Evolutionary conservation across 2,329 filamentous ascomycete genomes (phyloP), one percentile per base, ranked within the genome.

Genomic region (Cytospora paraplurivora): DNA sequence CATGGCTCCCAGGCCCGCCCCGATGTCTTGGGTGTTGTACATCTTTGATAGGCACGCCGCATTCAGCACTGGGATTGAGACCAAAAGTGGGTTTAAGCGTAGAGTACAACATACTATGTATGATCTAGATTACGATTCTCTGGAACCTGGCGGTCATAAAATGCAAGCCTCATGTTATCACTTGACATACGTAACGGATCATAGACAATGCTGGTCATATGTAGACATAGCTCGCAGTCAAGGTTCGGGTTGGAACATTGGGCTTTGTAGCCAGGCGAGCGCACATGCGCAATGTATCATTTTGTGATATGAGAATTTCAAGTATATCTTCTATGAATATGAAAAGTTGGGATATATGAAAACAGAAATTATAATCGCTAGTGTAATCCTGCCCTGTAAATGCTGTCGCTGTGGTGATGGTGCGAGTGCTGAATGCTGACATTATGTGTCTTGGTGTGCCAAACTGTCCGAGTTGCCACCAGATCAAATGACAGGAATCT

Each of bases 151-250:
- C 58, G 58, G 47, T 58, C 37, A 58, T 62, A 53, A 64, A n/a
- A 59, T 37, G 35, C n/a, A 59, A 37, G 55, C 50, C 59, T 56
- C 53, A 4, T n/a, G 11, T 17, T 64, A 56, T 61, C 74, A 72
- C 68, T 76, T 77, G 68, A 71, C 72, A 69, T 76, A 75, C 10
- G 74, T 70, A 49, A 77, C 27, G 53, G 33, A 68, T 7, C 6
- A 13, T 7, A 10, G 33, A 2, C 5, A 44, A 15, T 13, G 12
- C 8, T 37, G 35, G 35, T 27, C 27, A 27, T 27, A 27, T 27
- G 4, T 27, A 27, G 35, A 37, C 44, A 8, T 21, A 44, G 15
- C 6, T 3, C 15, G 10, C n/a, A 47, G n/a, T 47, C n/a, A 21
- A 15, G 10, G 35, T 60, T 27, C 12, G 6, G 44, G 1, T 33